A percentile compares a stretch with the other conserved stretches of the same genome.
These are phyloP conservation scores for Dendrobium catenatum DNA, from an alignment of 106 monocot genomes.

Conservation along the genomic window DNA sequence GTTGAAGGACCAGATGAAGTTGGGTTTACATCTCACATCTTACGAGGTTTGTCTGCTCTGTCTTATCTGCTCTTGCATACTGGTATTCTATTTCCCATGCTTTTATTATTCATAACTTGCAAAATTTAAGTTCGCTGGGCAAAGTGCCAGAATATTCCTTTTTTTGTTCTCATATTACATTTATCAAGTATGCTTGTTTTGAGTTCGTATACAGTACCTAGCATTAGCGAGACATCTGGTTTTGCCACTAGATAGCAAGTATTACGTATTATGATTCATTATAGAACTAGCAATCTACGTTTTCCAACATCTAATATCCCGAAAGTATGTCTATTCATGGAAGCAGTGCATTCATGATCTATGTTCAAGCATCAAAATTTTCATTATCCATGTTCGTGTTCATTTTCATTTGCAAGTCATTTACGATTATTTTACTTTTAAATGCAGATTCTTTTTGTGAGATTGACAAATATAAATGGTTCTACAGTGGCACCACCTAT, in stretches of 20 bases:
- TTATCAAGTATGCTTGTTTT: neutral
- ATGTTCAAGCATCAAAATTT: neutral
- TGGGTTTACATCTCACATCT: constrained; percentile 56
- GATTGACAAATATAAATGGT: constrained; percentile 71
- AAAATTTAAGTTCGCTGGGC: neutral
- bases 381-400: neutral
- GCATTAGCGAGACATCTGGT: too few species aligned
- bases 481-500: constrained; percentile 77
- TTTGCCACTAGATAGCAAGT: neutral
- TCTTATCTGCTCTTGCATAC: neutral
- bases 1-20: constrained; percentile 80
- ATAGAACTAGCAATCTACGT: neutral
- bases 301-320: neutral
- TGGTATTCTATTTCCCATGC: neutral
- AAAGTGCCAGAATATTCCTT: neutral
- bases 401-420: neutral
- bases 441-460: constrained; percentile 80
- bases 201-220: neutral
- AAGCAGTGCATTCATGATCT: neutral
- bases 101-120: neutral
- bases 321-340: neutral
- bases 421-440: neutral
- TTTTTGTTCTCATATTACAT: neutral
- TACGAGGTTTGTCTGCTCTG: constrained; percentile 54
- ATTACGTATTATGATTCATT: neutral